These are phyloP conservation scores for Centella asiatica DNA, from an alignment of 129 eudicot species.

Conservation along the genomic window DNA sequence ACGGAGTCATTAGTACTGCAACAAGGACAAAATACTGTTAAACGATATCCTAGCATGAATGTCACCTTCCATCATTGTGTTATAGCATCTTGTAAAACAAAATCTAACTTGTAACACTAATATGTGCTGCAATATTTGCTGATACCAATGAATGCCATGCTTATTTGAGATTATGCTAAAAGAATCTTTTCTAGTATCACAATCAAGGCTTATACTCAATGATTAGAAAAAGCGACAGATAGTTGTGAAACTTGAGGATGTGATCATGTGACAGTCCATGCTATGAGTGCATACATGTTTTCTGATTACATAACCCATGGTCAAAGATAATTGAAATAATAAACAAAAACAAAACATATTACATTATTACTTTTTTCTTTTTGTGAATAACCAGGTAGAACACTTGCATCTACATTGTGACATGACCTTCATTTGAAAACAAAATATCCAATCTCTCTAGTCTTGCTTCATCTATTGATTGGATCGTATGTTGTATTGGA, in stretches of 20 bases:
- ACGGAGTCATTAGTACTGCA: slow-evolving; percentile 79
- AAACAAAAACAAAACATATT: too few species aligned
- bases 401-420: neutral
- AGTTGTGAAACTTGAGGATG: neutral
- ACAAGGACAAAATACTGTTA: neutral
- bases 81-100: neutral
- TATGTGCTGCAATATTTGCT: neutral
- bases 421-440: neutral
- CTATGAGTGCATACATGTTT: too few species aligned
- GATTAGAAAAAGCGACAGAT: neutral
- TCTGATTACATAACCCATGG: too few species aligned
- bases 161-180: neutral
- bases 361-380: too few species aligned
- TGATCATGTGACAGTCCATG: too few species aligned
- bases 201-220: too few species aligned
- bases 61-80: neutral
- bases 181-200: too few species aligned
- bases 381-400: neutral
- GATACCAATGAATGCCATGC: neutral
- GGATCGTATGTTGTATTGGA: too few species aligned
- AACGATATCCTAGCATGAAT: neutral
- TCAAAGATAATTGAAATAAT: too few species aligned
- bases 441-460: neutral
- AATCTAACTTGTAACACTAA: neutral
- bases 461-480: neutral